These are phyloP conservation scores for Pyricularia pennisetigena DNA, from an alignment of 2,329 filamentous ascomycete species.

Conservation along the genomic window DNA sequence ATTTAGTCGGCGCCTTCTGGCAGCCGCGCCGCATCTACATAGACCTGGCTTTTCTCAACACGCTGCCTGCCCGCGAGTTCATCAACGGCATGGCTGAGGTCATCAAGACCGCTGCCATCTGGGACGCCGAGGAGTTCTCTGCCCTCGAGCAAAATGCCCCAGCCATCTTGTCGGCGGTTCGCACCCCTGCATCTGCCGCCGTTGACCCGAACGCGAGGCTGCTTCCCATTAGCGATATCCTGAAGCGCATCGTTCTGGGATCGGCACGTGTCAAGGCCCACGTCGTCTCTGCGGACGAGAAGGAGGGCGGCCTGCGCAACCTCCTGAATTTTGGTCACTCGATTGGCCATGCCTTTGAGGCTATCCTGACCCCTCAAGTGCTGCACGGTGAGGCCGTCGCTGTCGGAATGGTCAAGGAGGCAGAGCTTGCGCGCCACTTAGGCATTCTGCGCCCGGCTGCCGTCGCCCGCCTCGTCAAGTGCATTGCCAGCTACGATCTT, in stretches of 20 bases:
- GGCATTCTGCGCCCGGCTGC: slow-evolving; percentile 78
- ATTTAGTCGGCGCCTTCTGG: slow-evolving; percentile 93
- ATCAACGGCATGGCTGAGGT: slow-evolving; percentile 99
- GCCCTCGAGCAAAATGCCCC: slow-evolving; percentile 74
- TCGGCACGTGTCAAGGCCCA: slow-evolving; percentile 90
- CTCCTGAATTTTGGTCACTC: slow-evolving; percentile 96
- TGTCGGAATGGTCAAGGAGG: slow-evolving; percentile 98
- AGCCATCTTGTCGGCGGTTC: slow-evolving; percentile 63
- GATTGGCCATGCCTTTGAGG: slow-evolving; percentile 94
- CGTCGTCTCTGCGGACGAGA: slow-evolving; percentile 89
- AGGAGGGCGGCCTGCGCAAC: slow-evolving; percentile 88
- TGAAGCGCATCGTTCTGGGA: slow-evolving; percentile 75
- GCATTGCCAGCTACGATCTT: slow-evolving; percentile 85
- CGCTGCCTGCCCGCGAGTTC: slow-evolving; percentile 81
- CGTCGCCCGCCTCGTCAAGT: slow-evolving; percentile 83
- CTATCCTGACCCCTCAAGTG: slow-evolving; percentile 88
- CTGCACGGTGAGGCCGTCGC: slow-evolving; percentile 93
- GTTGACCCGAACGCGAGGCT: slow-evolving; percentile 43
- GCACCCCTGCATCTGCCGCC: slow-evolving; percentile 21
- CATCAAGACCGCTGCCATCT: slow-evolving; percentile 94
- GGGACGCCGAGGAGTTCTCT: slow-evolving; percentile 80
- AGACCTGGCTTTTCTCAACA: slow-evolving; percentile 84
- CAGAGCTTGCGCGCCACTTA: slow-evolving; percentile 81
- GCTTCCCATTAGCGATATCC: slow-evolving; percentile 55
- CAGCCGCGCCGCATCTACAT: slow-evolving; percentile 92